Conservation (phyloP, 352 stramenopile genomes). For the Pythium coloratum region DNA sequence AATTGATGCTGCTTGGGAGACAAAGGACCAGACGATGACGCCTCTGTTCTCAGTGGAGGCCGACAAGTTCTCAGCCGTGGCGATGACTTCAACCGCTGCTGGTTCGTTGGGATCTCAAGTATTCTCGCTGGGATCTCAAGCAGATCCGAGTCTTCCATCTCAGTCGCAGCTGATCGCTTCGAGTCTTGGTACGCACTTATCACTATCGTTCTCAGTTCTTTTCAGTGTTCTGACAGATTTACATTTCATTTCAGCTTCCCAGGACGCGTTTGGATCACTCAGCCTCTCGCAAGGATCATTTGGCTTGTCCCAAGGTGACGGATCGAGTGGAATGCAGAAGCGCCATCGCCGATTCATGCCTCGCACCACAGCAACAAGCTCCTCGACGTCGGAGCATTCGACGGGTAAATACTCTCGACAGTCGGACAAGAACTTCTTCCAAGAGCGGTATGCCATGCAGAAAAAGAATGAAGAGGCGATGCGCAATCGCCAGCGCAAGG, state of each 20-base stretch:
- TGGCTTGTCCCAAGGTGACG: slow-evolving; percentile 12
- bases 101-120: slow-evolving; percentile 9
- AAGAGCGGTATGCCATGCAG: slow-evolving; percentile 54
- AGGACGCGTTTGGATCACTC: slow-evolving; percentile 8
- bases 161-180: slow-evolving; percentile 29
- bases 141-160: slow-evolving; percentile 10
- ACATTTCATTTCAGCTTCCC: slow-evolving; percentile 10
- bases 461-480: slow-evolving; percentile 59
- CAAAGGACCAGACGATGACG: slow-evolving; percentile 64
- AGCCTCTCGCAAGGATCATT: slow-evolving; percentile 13
- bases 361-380: slow-evolving; percentile 1
- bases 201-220: not conserved
- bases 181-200: slow-evolving; percentile 15
- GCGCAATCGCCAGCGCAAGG: slow-evolving; percentile 44
- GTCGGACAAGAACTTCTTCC: slow-evolving; percentile 55
- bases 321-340: not conserved
- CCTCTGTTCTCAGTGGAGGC: slow-evolving; percentile 78
- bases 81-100: not conserved
- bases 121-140: slow-evolving; percentile 12
- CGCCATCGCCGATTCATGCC: slow-evolving; percentile 36
- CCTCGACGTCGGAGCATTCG: not conserved
- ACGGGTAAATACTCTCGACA: slow-evolving; percentile 7
- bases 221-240: not conserved
- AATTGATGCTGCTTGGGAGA: slow-evolving; percentile 74
- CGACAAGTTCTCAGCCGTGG: slow-evolving; percentile 40